A percentile compares a stretch with the other conserved stretches of the same genome.
Evolutionary conservation across 768 basidiomycete species (phyloP).

Genomic region (Favolaschia claudopus): DNA sequence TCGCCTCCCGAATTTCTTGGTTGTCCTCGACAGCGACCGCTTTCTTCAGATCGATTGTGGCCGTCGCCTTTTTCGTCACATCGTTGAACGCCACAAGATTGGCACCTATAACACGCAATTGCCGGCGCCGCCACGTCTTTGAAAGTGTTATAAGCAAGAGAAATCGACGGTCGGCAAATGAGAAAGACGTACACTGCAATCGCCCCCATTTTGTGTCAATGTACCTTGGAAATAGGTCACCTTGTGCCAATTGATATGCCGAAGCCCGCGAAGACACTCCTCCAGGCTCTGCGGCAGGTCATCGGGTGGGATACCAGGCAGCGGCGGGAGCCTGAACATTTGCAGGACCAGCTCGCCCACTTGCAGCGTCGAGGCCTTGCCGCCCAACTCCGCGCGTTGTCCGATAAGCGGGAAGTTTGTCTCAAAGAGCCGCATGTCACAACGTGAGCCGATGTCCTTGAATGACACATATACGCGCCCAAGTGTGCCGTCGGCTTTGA

Average conservation of each 20-base stretch:
- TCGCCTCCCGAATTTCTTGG: conserved; percentile 61
- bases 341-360: conserved; percentile 91
- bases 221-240: conserved; percentile 92
- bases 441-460: conserved; percentile 83
- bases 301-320: conserved; percentile 81
- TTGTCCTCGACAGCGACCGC: conserved; percentile 81
- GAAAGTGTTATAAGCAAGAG: conserved; percentile 10
- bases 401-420: conserved; percentile 84
- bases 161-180: background rate
- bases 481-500: conserved; percentile 87
- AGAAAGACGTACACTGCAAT: conserved; percentile 75
- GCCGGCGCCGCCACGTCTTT: conserved; percentile 84
- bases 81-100: conserved; percentile 92
- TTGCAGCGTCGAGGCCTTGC: conserved; percentile 68
- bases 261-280: conserved; percentile 87
- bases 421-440: conserved; percentile 87
- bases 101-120: conserved; percentile 84
- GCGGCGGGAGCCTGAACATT: conserved; percentile 86
- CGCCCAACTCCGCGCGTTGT: conserved; percentile 65
- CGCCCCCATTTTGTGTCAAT: conserved; percentile 92
- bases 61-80: conserved; percentile 87
- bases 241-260: conserved; percentile 94
- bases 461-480: conserved; percentile 90
- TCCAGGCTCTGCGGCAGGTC: conserved; percentile 92
- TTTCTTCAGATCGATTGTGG: conserved; percentile 91